Conservation (phyloP, 2,329 filamentous ascomycete genomes). For the Nothophaeocryptopus gaeumannii region DNA sequence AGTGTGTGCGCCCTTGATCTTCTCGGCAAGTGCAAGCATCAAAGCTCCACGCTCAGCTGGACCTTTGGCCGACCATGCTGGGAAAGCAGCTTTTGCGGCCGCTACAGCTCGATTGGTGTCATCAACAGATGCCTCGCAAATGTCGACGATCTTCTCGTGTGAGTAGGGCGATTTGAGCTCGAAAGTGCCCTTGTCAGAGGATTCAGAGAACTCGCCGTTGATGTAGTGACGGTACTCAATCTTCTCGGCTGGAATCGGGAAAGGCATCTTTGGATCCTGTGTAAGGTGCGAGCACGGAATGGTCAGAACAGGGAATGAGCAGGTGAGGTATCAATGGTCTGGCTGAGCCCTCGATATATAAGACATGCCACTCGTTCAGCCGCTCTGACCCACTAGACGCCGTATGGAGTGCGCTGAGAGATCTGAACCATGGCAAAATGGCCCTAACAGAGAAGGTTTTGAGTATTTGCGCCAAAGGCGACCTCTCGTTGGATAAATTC, state of each 20-base stretch:
- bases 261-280: constrained; percentile 15
- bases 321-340: too few relatives aligned
- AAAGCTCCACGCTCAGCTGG: constrained; percentile 41
- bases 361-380: too few relatives aligned
- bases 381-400: too few relatives aligned
- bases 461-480: too few relatives aligned
- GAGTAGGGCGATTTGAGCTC: constrained; percentile 46
- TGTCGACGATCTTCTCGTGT: constrained; percentile 45
- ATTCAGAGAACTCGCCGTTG: constrained; percentile 51
- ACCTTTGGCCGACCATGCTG: constrained; percentile 54
- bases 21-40: constrained; percentile 47
- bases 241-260: constrained; percentile 25
- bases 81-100: constrained; percentile 66
- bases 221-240: constrained; percentile 49
- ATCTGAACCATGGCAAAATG: too few relatives aligned
- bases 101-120: constrained; percentile 69
- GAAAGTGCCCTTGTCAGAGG: constrained; percentile 48
- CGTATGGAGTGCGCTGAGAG: too few relatives aligned
- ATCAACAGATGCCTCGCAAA: constrained; percentile 64
- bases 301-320: too few relatives aligned
- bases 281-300: background rate
- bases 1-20: constrained; percentile 42
- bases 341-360: too few relatives aligned
- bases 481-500: too few relatives aligned
- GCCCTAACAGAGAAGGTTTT: too few relatives aligned